These are phyloP conservation scores for Cyberlindnera saturnus DNA, from an alignment of 805 yeast species.

Conservation along the genomic window DNA sequence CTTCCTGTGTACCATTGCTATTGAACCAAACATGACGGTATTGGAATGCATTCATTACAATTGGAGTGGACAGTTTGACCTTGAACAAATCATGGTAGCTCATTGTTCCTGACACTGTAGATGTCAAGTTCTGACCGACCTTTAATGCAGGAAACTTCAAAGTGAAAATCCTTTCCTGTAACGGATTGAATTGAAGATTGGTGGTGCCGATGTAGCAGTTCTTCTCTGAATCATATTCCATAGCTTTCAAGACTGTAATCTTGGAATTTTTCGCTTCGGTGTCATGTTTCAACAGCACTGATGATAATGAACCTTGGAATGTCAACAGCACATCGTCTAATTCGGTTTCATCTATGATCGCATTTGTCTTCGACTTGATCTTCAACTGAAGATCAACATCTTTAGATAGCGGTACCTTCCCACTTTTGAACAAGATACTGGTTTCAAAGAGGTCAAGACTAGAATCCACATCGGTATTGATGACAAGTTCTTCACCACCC, in stretches of 20 bases:
- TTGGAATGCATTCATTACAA: slow-evolving; percentile 7
- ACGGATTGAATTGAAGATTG: slow-evolving; percentile 13
- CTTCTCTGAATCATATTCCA: slow-evolving; percentile 6
- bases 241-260: background rate
- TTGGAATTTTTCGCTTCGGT: background rate
- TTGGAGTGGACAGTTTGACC: slow-evolving; percentile 18
- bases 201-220: slow-evolving; percentile 3
- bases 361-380: slow-evolving; percentile 24
- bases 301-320: slow-evolving; percentile 13
- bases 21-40: slow-evolving; percentile 14
- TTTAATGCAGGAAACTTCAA: slow-evolving; percentile 12
- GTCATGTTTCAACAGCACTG: slow-evolving; percentile 14
- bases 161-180: slow-evolving; percentile 13
- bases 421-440: slow-evolving; percentile 17
- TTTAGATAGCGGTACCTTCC: slow-evolving; percentile 15
- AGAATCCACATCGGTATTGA: slow-evolving; percentile 22
- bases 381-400: slow-evolving; percentile 26
- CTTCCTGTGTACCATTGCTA: slow-evolving; percentile 2
- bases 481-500: slow-evolving; percentile 8
- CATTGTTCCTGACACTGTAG: slow-evolving; percentile 12
- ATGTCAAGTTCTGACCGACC: slow-evolving; percentile 12
- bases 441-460: slow-evolving; percentile 21
- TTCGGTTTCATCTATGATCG: slow-evolving; percentile 2
- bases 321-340: slow-evolving; percentile 8
- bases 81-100: slow-evolving; percentile 11